Base-by-base conservation (phyloP, 2,329 filamentous ascomycete species). In the Plenodomus tracheiphilus region DNA sequence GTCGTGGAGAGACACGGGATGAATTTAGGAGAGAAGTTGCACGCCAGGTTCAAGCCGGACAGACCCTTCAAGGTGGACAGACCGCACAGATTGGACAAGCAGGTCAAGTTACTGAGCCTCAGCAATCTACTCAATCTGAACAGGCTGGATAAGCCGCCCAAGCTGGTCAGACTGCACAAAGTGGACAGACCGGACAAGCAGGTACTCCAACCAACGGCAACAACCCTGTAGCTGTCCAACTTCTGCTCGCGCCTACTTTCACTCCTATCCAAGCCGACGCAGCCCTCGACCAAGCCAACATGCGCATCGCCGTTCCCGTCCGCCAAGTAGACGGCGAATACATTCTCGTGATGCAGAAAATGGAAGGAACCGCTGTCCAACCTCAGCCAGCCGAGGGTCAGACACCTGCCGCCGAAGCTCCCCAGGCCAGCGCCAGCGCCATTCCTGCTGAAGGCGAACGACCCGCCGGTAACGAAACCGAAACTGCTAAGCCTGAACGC, bases 291-390 rank as follows among this genome's bases (percentile, higher is more conserved):
- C 63, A 64, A 39, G 46, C 63, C 25, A 72, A 72, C 51, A 66
- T 68, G 62, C 67, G 69, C 25, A 65, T 71, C 38, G 69, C 69
- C 17, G 56, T 72, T 34, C 69, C 69, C 1, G 68, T 72, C 43
- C 47, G 58, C 47, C 65, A 69, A 43, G 45, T 72, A 13, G 69
- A 72, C 44, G 69, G 69, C 43, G 69, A 72, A 47, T 72, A 56
- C 58, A 71, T 72, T 42, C 59, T 72, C 30, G 63, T 63, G 15
- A 70, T 72, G 64, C 52, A 63, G 41, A 54, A 54, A 51, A 64
- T 64, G 61, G 19, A 45, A 30, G 28, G 16, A 6, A 16, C 35
- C 13, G 16, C 47, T 11, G 20, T 35, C 22, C 53, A 56, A 16
- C 43, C 55, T 8, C 51, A 52, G 17, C 42, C 46, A 17, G 47